These are phyloP conservation scores for Angomonas ambiguus DNA, from an alignment of 208 protist species.

Conservation along the genomic window DNA sequence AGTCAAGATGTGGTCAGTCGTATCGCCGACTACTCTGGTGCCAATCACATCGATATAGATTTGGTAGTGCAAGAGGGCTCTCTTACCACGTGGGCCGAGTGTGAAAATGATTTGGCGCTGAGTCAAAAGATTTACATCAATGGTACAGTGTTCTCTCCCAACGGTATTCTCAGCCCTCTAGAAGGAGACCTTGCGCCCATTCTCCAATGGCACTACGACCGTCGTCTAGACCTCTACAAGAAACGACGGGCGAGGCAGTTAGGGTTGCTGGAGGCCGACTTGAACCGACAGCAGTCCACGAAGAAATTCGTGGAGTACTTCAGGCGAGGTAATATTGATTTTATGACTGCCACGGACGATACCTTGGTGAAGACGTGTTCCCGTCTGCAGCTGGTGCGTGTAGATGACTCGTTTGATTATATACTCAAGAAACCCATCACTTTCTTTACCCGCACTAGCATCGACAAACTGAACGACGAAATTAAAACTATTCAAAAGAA, in stretches of 20 bases:
- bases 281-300: slow-evolving; percentile 67
- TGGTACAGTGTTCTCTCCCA: slow-evolving; percentile 82
- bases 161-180: slow-evolving; percentile 70
- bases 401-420: slow-evolving; percentile 83
- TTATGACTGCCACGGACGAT: slow-evolving; percentile 74
- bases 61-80: slow-evolving; percentile 55
- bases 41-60: slow-evolving; percentile 90
- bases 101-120: slow-evolving; percentile 65
- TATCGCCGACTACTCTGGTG: slow-evolving; percentile 87
- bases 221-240: slow-evolving; percentile 87
- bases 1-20: slow-evolving; percentile 75
- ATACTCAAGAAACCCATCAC: slow-evolving; percentile 85
- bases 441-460: slow-evolving; percentile 82
- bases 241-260: slow-evolving; percentile 73
- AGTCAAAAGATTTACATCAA: slow-evolving; percentile 79
- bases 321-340: slow-evolving; percentile 77
- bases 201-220: slow-evolving; percentile 90
- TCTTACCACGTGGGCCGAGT: slow-evolving; percentile 69
- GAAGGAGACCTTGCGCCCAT: slow-evolving; percentile 69
- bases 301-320: slow-evolving; percentile 84
- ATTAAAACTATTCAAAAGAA: slow-evolving; percentile 53
- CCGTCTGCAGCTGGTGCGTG: slow-evolving; percentile 61
- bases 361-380: slow-evolving; percentile 61
- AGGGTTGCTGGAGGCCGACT: slow-evolving; percentile 56
- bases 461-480: slow-evolving; percentile 65